Conservation (phyloP, 1,284 basidiomycete species). For the Leucoagaricus sp. region DNA sequence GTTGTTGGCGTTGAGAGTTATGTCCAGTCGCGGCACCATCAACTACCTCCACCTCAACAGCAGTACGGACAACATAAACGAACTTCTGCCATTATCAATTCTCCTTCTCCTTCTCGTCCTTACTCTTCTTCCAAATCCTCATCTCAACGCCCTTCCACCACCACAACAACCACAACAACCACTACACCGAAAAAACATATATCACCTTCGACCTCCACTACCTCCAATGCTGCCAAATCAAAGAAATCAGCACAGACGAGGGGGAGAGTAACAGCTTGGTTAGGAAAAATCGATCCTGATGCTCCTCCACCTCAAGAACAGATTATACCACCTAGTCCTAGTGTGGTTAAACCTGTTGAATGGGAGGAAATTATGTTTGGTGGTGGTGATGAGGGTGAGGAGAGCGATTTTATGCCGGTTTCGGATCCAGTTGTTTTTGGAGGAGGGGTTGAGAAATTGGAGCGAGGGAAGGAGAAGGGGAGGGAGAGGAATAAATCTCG, state of each 20-base stretch:
- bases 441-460: too few species aligned
- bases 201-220: neutral
- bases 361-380: slow-evolving; percentile 17
- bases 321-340: slow-evolving; percentile 33
- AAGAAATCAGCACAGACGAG: slow-evolving; percentile 41
- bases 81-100: neutral
- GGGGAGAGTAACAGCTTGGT: slow-evolving; percentile 75
- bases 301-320: slow-evolving; percentile 45
- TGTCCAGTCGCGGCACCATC: neutral
- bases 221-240: neutral
- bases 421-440: too few species aligned
- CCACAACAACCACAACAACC: slow-evolving; percentile 19
- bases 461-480: neutral
- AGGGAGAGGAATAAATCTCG: too few species aligned
- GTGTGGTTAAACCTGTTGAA: slow-evolving; percentile 22
- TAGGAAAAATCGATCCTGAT: slow-evolving; percentile 61
- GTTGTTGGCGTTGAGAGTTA: slow-evolving; percentile 20
- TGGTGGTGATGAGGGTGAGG: neutral
- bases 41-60: neutral
- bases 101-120: neutral
- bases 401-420: neutral
- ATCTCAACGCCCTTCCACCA: slow-evolving; percentile 13
- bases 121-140: slow-evolving; percentile 15
- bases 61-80: neutral
- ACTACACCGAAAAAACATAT: neutral